A percentile compares a stretch with the other conserved stretches of the same genome.
Evolutionary conservation across 1,284 basidiomycete genomes (phyloP).

Genomic region (Leccinum solheimii): DNA sequence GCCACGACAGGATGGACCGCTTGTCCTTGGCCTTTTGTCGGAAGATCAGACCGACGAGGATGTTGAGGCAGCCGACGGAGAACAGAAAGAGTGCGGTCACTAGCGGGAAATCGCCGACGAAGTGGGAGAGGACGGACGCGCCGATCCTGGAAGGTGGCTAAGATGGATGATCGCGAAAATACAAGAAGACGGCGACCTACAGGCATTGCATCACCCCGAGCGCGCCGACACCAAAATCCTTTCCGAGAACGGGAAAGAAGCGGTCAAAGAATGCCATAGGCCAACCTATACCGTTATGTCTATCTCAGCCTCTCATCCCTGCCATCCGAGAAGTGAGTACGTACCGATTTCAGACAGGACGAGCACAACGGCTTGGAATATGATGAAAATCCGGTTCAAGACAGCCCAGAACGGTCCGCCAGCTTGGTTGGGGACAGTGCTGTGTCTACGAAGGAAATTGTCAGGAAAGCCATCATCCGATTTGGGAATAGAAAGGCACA

Average conservation of each 20-base stretch:
- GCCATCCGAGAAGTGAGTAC: not conserved
- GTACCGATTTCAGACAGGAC: constrained; percentile 55
- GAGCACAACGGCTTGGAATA: constrained; percentile 74
- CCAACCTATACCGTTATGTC: constrained; percentile 54
- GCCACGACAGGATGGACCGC: constrained; percentile 67
- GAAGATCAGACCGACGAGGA: constrained; percentile 76
- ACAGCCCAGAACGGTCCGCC: constrained; percentile 88
- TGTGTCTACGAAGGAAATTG: constrained; percentile 45
- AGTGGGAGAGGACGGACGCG: constrained; percentile 79
- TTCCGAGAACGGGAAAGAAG: constrained; percentile 87
- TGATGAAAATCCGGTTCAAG: constrained; percentile 77
- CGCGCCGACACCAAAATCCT: constrained; percentile 76
- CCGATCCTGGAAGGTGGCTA: constrained; percentile 51
- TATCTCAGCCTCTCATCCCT: not conserved
- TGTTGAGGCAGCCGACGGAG: constrained; percentile 80
- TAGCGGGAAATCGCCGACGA: constrained; percentile 75
- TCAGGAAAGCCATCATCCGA: not conserved
- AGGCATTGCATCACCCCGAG: constrained; percentile 82
- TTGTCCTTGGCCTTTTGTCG: constrained; percentile 60
- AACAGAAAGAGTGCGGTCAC: constrained; percentile 87
- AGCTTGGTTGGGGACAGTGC: constrained; percentile 82
- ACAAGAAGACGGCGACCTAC: constrained; percentile 39
- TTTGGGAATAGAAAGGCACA: constrained; percentile 21
- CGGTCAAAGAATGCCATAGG: constrained; percentile 70
- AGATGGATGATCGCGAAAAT: not conserved